phyloP scores from a whole-genome alignment of 2,329 filamentous ascomycete genomes.

The Huntiella bhutanensis region DNA sequence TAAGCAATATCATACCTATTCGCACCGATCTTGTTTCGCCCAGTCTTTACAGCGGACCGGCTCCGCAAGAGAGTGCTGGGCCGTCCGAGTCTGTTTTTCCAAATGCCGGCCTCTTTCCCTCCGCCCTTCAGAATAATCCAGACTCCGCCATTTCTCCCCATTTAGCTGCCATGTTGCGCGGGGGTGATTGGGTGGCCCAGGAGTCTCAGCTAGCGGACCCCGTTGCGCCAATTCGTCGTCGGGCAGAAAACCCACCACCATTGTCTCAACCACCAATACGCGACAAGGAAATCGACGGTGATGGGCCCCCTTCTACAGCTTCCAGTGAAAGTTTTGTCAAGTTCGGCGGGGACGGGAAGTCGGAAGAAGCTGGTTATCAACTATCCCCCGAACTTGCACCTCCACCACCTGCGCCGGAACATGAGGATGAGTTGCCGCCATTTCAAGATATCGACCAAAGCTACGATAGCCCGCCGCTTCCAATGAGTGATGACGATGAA shows the following conservation, averaged over 20 bases:
- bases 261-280: no score
- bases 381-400: not conserved
- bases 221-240: constrained; percentile 1
- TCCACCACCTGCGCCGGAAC: not conserved
- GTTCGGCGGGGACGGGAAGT: not conserved
- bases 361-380: constrained; percentile 1
- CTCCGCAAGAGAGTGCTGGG: not conserved
- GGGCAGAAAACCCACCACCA: constrained; percentile 3
- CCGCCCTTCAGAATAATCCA: not conserved
- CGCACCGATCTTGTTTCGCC: constrained; percentile 5
- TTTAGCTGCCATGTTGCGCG: not conserved
- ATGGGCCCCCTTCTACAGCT: not conserved
- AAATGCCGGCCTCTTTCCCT: not conserved
- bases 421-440: not conserved
- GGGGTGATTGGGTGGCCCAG: constrained; percentile 5
- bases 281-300: constrained; percentile 3
- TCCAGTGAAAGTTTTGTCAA: not conserved
- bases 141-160: not conserved
- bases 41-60: not conserved
- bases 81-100: not conserved
- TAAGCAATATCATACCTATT: constrained; percentile 2
- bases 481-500: not conserved
- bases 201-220: constrained; percentile 10
- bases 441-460: not conserved
- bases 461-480: not conserved